A percentile compares a stretch with the other conserved stretches of the same genome.
Conservation (phyloP, 352 stramenopile species). For the Thraustochytrium sp. region DNA sequence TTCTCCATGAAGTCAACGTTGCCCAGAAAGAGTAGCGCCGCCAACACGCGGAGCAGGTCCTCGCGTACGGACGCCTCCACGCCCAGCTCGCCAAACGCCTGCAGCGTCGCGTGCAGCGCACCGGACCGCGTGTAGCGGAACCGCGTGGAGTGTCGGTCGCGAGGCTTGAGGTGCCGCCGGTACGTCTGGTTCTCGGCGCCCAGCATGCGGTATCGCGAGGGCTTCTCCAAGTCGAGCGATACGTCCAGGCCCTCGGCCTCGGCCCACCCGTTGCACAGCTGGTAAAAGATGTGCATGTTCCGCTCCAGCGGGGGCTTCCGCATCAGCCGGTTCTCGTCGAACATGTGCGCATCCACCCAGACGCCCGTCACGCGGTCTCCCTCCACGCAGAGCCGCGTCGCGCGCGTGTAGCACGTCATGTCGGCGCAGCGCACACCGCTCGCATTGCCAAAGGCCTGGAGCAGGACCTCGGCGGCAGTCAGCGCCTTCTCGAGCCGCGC, state of each 20-base stretch:
- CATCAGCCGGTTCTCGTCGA: not conserved
- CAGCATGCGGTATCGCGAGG: not conserved
- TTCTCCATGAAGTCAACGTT: slow-evolving; percentile 8
- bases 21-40: not conserved
- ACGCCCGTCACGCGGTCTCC: not conserved
- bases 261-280: slow-evolving; percentile 14
- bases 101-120: not conserved
- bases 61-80: not conserved
- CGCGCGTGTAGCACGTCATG: not conserved
- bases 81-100: not conserved
- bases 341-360: not conserved
- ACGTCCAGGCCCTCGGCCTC: not conserved
- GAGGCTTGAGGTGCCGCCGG: not conserved
- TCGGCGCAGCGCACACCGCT: slow-evolving; percentile 1
- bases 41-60: slow-evolving; percentile 5
- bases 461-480: not conserved
- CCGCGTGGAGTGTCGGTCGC: not conserved
- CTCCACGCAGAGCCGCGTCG: not conserved
- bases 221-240: not conserved
- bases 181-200: not conserved
- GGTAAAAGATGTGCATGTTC: slow-evolving; percentile 26
- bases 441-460: slow-evolving; percentile 24
- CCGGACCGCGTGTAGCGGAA: not conserved
- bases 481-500: not conserved
- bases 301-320: not conserved